Evolutionary conservation across 225 moss, liverwort and hornwort genomes (phyloP), one percentile per base, ranked within the genome.

Genomic region (Pseudoscleropodium purum): DNA sequence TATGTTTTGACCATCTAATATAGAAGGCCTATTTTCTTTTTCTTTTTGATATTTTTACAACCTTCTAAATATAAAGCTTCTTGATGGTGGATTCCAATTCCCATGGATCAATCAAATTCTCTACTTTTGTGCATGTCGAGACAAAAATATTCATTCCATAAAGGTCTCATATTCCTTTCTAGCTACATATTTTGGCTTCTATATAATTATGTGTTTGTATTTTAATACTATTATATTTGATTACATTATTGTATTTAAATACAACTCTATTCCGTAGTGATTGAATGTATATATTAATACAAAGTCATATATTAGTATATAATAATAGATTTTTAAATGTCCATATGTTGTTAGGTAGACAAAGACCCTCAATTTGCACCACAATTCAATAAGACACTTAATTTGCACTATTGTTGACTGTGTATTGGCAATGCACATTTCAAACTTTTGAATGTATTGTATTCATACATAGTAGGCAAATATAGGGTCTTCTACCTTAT

Each of bases 131-230:
- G 5, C 1, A 65, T 34, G 2, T 33, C 0, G 1, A 76, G 21
- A 76, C 8, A 23, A 76, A 52, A 52, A 20, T 4, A 13, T 13
- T 34, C 0, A 0, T 4, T 5, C 0, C 2, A 8, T 13, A 10
- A 25, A 16, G 9, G 56, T 56, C 37, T 37, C 10, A 16, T 11
- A 12, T 17, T 0, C 11, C 11, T 79, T 79, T 59, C 1, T 6
- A 59, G 2, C 5, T 39, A 59, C 3, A 19, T n/a, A 79, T 37
- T 26, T 57, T 59, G 17, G 12, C 7, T 39, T 60, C 6, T 7
- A 29, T 4, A 47, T 47, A 4, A 41, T 14, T 11, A 39, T 39
- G 29, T 39, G 0, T 39, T 57, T 57, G 26, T n/a, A 57, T n/a
- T 79, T 79, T 59, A 27, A 79, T 59, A 59, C 1, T 6, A 15